These are phyloP conservation scores for Exophiala sideris DNA, from an alignment of 2,329 filamentous ascomycete genomes.

Conservation along the genomic window DNA sequence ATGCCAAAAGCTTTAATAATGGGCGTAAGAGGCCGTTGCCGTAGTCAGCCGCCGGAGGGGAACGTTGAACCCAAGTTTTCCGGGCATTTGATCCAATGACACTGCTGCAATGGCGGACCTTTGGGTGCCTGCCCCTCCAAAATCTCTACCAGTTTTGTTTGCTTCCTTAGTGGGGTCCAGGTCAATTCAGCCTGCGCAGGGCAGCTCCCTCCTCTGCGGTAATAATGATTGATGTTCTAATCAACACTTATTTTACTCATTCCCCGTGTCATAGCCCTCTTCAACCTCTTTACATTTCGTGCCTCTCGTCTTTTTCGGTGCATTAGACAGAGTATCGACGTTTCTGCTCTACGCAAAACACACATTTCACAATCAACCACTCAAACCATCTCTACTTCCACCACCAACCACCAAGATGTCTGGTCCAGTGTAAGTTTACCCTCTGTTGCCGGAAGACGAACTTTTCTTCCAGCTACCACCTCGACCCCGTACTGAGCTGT, in stretches of 20 bases:
- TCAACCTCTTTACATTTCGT: conserved; percentile 22
- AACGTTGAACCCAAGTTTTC: conserved; percentile 14
- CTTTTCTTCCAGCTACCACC: background rate
- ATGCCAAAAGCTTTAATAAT: background rate
- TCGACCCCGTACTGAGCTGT: too few species aligned
- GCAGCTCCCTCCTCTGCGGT: background rate
- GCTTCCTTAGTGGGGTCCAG: conserved; percentile 21
- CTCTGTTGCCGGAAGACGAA: background rate
- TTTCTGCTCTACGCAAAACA: background rate
- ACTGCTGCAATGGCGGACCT: background rate
- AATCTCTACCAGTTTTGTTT: conserved; percentile 20
- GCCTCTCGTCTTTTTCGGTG: conserved; percentile 31
- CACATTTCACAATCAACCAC: background rate
- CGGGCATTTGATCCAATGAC: background rate
- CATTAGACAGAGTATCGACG: conserved; percentile 29
- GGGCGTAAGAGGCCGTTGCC: background rate
- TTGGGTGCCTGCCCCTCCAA: conserved; percentile 17
- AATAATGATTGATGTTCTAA: conserved; percentile 5
- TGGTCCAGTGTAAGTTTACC: conserved; percentile 28
- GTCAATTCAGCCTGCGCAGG: background rate
- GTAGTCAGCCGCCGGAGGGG: conserved; percentile 14
- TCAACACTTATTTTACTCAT: conserved; percentile 23
- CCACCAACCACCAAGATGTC: conserved; percentile 27
- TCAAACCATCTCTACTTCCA: conserved; percentile 2
- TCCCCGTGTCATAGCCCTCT: conserved; percentile 21